Evolutionary conservation across 164 flowering plant species (phyloP).

Genomic region (grape (Vitis vinifera)): ASM3070453v1 NC_081809.1:24839001-24839500

Average conservation of each 20-base stretch:
- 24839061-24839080: not conserved
- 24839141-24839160: not conserved
- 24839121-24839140: not conserved
- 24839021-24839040: constrained; percentile 6
- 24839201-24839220: not conserved
- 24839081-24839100: not conserved
- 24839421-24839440: no score
- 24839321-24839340: not conserved
- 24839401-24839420: no score
- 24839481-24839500: no score
- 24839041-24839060: not conserved
- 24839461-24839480: no score
- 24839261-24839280: not conserved
- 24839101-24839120: not conserved
- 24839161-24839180: not conserved
- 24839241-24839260: not conserved
- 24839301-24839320: constrained; percentile 1
- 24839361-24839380: no score
- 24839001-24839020: constrained; percentile 3
- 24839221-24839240: not conserved
- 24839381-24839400: no score
- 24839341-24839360: constrained; percentile 30
- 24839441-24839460: no score
- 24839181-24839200: not conserved
- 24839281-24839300: not conserved